Conservation (phyloP, 2,329 filamentous ascomycete species). For the Cladosporium sp. region DNA sequence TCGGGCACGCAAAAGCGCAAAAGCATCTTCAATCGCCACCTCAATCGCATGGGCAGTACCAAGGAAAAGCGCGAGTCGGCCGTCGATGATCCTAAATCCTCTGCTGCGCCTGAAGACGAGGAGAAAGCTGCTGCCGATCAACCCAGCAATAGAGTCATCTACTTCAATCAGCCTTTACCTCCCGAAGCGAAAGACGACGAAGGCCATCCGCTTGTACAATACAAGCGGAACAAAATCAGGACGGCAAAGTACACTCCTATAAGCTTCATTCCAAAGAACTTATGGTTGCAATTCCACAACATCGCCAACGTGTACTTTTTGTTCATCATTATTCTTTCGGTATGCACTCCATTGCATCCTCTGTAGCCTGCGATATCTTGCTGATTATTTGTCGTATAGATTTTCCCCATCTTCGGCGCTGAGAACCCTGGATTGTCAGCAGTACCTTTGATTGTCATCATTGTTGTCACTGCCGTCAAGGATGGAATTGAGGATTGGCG, state of each 20-base stretch:
- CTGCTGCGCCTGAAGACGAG: slow-evolving; percentile 33
- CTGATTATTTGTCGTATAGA: slow-evolving; percentile 49
- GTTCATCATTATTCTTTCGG: slow-evolving; percentile 88
- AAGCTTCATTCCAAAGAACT: slow-evolving; percentile 91
- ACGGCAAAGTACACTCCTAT: slow-evolving; percentile 96
- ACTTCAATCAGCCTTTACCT: slow-evolving; percentile 82
- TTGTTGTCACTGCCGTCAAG: slow-evolving; percentile 83
- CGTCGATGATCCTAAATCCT: slow-evolving; percentile 14
- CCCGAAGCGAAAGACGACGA: slow-evolving; percentile 71
- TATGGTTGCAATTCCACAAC: slow-evolving; percentile 98
- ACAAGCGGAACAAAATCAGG: slow-evolving; percentile 89
- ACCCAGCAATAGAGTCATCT: slow-evolving; percentile 57
- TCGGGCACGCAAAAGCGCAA: slow-evolving; percentile 74
- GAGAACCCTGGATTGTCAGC: slow-evolving; percentile 84
- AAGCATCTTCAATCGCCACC: slow-evolving; percentile 67
- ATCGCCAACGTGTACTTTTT: slow-evolving; percentile 98
- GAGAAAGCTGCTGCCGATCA: slow-evolving; percentile 34
- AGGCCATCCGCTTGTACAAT: slow-evolving; percentile 65
- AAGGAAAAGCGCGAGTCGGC: slow-evolving; percentile 38
- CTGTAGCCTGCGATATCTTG: background rate
- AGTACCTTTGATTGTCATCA: slow-evolving; percentile 88
- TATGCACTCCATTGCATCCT: slow-evolving; percentile 52
- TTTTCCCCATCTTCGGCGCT: slow-evolving; percentile 93
- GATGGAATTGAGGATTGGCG: slow-evolving; percentile 95
- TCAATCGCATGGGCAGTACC: slow-evolving; percentile 23